Evolutionary conservation across 768 basidiomycete species (phyloP), one percentile per base, ranked within the genome.

Genomic region (Cystobasidium ongulense): DNA sequence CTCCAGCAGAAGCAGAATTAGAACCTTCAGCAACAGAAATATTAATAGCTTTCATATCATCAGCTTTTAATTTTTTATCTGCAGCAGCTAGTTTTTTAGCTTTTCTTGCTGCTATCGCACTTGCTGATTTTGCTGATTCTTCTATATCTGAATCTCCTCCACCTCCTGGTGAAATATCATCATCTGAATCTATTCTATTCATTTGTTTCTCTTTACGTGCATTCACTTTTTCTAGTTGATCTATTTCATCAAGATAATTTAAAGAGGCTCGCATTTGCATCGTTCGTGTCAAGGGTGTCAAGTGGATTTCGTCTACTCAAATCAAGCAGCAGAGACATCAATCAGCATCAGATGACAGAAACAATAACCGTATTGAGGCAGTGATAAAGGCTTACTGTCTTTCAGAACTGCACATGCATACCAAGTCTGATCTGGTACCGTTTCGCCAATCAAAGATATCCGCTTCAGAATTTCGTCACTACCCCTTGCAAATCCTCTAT

Each of bases 301-400:
- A 74, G 67, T 81, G 79, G 7, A 81, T 76, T 0, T 78, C 76
- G 71, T 78, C 80, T 81, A n/a, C n/a, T n/a, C n/a, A n/a, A n/a
- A n/a, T n/a, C 52, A 5, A 4, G 17, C 1, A 31, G 52, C 43
- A 35, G 39, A 57, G 54, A 29, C 18, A 57, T 23, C 4, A 64
- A 53, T n/a, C 36, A n/a, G 21, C 18, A 38, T 11, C 21, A 68
- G 31, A 71, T 41, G 11, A n/a, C n/a, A 54, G 52, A n/a, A n/a
- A 54, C 54, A 33, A 21, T n/a, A n/a, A n/a, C n/a, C n/a, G n/a
- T n/a, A n/a, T n/a, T n/a, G n/a, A n/a, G n/a, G n/a, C n/a, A n/a
- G n/a, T n/a, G n/a, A n/a, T n/a, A 3, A 25, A 21, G 3, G 73
- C 80, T 29, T 23, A 80, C 80, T 76, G 63, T 79, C 79, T 64